Evolutionary conservation across 2,329 filamentous ascomycete genomes (phyloP).

Genomic region (Cercospora brassicicola): DNA sequence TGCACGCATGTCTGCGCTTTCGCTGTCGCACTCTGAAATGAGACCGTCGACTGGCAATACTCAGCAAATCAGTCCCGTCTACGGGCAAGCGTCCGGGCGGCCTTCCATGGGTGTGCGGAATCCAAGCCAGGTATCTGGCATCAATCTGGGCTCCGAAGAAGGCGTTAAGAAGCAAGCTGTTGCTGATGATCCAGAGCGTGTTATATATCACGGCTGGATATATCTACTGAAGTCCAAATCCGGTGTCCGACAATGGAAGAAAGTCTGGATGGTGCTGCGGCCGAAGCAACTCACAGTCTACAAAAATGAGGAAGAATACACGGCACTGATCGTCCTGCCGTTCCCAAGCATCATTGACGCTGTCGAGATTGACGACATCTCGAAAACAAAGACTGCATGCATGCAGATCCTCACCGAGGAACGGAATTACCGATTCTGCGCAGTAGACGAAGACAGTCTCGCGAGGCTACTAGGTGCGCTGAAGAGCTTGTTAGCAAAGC

Average conservation of each 20-base stretch:
- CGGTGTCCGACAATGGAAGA: conserved; percentile 90
- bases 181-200: conserved; percentile 68
- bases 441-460: conserved; percentile 76
- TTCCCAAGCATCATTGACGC: conserved; percentile 80
- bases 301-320: conserved; percentile 89
- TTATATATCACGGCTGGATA: conserved; percentile 92
- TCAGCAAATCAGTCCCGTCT: conserved; percentile 37
- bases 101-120: conserved; percentile 49
- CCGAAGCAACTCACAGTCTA: conserved; percentile 84
- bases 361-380: conserved; percentile 87
- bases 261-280: conserved; percentile 87
- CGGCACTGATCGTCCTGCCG: conserved; percentile 76
- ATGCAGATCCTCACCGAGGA: conserved; percentile 94
- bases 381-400: conserved; percentile 79
- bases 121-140: conserved; percentile 62
- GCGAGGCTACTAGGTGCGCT: conserved; percentile 84
- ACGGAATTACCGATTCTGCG: conserved; percentile 57
- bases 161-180: conserved; percentile 14
- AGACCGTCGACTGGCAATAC: conserved; percentile 39
- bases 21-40: conserved; percentile 33
- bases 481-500: conserved; percentile 71
- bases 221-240: conserved; percentile 79
- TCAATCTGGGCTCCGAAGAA: conserved; percentile 44
- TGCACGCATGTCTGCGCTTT: conserved; percentile 38
- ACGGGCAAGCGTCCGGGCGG: conserved; percentile 36